These are phyloP conservation scores for Musa schizocarpa DNA, from an alignment of 176 grass and related monocot species.

Conservation along the genomic window DNA sequence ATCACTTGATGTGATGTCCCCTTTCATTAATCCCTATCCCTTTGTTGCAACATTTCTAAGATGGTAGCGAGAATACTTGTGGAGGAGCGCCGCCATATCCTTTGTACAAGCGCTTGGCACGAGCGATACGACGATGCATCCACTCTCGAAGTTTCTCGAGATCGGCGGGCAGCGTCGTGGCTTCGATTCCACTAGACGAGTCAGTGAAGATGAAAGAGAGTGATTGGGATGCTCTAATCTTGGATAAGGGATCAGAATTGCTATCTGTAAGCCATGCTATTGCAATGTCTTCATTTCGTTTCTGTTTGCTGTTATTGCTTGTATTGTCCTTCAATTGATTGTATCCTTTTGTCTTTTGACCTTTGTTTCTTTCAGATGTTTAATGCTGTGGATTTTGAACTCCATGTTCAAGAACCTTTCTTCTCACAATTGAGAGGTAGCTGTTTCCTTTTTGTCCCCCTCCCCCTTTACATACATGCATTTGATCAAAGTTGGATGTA, in stretches of 20 bases:
- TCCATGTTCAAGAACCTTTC: conserved; percentile 93
- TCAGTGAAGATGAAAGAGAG: conserved; percentile 23
- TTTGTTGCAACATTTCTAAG: conserved; percentile 7
- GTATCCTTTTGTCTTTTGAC: neutral
- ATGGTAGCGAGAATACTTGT: neutral
- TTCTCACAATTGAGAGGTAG: conserved; percentile 78
- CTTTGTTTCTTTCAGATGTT: conserved; percentile 35
- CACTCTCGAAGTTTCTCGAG: conserved; percentile 28
- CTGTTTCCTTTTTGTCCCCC: neutral
- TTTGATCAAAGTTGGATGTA: conserved; percentile 5
- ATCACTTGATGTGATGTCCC: no score
- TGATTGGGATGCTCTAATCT: conserved; percentile 38
- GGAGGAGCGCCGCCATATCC: conserved; percentile 35
- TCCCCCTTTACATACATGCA: neutral
- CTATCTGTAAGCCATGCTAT: conserved; percentile 27
- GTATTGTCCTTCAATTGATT: conserved; percentile 11
- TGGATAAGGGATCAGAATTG: conserved; percentile 41
- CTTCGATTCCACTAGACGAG: conserved; percentile 25
- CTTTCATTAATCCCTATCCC: neutral
- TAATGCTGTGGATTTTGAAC: conserved; percentile 43
- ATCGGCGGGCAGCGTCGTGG: conserved; percentile 3
- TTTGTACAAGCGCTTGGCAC: conserved; percentile 43
- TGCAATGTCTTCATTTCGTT: neutral
- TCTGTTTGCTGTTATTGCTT: conserved; percentile 1
- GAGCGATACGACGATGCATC: conserved; percentile 22